Percentiles rank a stretch among this genome's conserved stretches.
These are phyloP conservation scores for Barnettozyma botsteinii DNA, from an alignment of 805 yeast species.

Conservation along the genomic window DNA sequence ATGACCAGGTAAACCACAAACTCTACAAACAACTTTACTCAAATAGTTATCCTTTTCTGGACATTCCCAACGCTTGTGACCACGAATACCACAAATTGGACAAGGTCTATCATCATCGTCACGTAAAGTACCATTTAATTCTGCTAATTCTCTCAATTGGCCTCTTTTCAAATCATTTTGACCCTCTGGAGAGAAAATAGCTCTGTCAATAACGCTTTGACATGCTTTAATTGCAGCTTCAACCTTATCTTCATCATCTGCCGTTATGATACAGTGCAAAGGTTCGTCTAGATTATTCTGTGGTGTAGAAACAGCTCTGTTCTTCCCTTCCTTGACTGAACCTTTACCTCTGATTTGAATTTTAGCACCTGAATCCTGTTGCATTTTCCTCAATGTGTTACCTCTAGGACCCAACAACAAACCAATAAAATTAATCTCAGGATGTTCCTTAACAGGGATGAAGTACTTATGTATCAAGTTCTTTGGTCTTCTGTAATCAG, in stretches of 20 bases:
- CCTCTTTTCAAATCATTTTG: constrained; percentile 87
- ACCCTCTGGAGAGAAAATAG: constrained; percentile 86
- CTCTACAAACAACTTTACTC: constrained; percentile 58
- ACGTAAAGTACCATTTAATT: constrained; percentile 88
- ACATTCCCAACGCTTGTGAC: constrained; percentile 62
- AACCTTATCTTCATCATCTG: constrained; percentile 74
- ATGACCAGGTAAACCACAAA: constrained; percentile 83
- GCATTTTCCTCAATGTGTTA: constrained; percentile 73
- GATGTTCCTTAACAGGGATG: constrained; percentile 81
- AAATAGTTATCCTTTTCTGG: constrained; percentile 48
- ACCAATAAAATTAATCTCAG: constrained; percentile 91
- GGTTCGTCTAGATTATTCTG: constrained; percentile 69
- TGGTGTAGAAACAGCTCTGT: constrained; percentile 31
- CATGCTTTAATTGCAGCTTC: constrained; percentile 70
- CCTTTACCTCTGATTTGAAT: constrained; percentile 94
- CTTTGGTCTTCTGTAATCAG: constrained; percentile 65
- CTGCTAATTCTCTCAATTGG: constrained; percentile 88
- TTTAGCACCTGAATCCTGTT: constrained; percentile 80
- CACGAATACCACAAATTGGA: constrained; percentile 57
- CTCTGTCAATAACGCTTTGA: constrained; percentile 71
- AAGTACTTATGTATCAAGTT: constrained; percentile 75
- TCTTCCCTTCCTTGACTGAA: constrained; percentile 88
- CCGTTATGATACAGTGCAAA: constrained; percentile 80
- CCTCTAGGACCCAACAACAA: constrained; percentile 93
- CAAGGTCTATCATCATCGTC: constrained; percentile 68